Evolutionary conservation across 306 rosid species (phyloP), one percentile per base, ranked within the genome.

Genomic region (Benincasa hispida): DNA sequence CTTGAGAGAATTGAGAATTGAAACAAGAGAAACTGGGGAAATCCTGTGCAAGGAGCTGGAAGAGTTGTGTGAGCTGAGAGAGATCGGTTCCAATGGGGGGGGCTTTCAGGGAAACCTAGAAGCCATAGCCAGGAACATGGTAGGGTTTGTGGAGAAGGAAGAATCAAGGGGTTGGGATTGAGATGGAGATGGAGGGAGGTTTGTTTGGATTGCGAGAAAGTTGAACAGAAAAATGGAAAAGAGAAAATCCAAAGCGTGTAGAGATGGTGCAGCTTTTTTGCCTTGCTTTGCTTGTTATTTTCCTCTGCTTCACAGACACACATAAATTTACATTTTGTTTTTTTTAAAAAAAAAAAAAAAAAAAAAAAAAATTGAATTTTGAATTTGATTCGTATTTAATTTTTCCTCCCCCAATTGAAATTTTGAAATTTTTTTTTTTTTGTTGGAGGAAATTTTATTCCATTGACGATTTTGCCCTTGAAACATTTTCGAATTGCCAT

Each of bases 201-300:
- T 50, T 69, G 92, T 84, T 87, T 86, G 86, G 88, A 86, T 82
- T 57, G 79, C 70, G 77, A 78, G 83, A 86, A 86, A 81, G 82
- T 57, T 37, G 83, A 74, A 70, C 76, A 80, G 69, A 79, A 48
- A 82, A 79, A 82, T 83, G 27, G 51, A 62, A 35, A 77, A 76
- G 83, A 72, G 83, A 72, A 50, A 81, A 81, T 84, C 83, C 67
- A 54, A 78, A 78, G 84, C 84, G 81, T 63, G 80, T 65, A 84
- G 80, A 86, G 88, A 86, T 32, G 88, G 77, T 78, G 76, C 87
- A 83, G 82, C 92, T 88, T 89, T 88, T 83, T 82, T 73, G 67
- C 67, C 82, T 81, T 78, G 68, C 48, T 54, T 24, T 55, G 79
- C 57, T 73, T 72, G 76, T 69, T 65, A 63, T 82, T 79, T 70